Base-by-base conservation (phyloP, 768 basidiomycete species). In the Tulasnella sp. region DNA sequence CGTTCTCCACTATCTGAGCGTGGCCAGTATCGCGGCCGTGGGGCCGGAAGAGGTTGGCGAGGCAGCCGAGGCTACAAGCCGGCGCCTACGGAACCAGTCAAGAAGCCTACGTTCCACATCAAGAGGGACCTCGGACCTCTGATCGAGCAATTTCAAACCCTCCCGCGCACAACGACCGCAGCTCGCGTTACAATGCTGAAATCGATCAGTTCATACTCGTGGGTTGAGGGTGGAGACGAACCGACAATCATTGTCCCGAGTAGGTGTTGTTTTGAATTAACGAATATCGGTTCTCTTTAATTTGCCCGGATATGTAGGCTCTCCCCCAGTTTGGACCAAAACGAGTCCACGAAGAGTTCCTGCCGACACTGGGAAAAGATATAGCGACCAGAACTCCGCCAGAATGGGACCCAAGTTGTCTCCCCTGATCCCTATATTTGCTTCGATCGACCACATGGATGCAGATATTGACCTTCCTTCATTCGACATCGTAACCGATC, bases 241-340 rank as follows among this genome's bases (percentile, higher is more conserved):
- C 58, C 58, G 8, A 64, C 58, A 2, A 64, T 64, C 12, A 14
- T 64, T 11, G 58, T 64, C 2, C 58, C 58, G 15, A 64, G 58
- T 64, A 64, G 15, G 58, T 34, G 7, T 11, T n/a, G n/a, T 49
- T n/a, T 15, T 19, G 3, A 25, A 34, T 25, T 12, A 8, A 29
- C 8, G 58, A 22, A 34, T 14, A 11, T 25, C 14, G 4, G 14
- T 14, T 9, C 2, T 12, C 29, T 34, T 7, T 58, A 25, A 29
- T 34, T 9, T 29, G 31, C 25, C 14, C 12, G 80, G 81, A 6
- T 72, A 82, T 4, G 7, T 77, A 91, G 90, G 90, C 0, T 88
- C 88, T 0, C 90, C 91, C 0, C 85, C 86, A 25, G 81, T 86
- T 73, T 91, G 91, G 91, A 83, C 80, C 3, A 84, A 87, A 34